These are phyloP conservation scores for Coniochaeta prunicola DNA, from an alignment of 2,329 filamentous ascomycete species.

Conservation along the genomic window DNA sequence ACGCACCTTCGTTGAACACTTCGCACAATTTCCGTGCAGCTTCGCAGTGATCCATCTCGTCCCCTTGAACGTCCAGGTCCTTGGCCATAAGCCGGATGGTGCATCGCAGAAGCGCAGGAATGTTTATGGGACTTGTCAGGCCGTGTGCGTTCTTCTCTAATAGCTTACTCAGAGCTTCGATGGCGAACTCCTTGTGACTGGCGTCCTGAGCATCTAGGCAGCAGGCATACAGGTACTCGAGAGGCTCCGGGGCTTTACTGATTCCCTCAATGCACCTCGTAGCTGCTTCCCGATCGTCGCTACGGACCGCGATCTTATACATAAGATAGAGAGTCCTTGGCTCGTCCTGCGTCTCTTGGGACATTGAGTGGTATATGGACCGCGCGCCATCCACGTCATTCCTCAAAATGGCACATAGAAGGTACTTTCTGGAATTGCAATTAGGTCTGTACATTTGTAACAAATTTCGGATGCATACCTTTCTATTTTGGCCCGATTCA, in stretches of 20 bases:
- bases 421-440: slow-evolving; percentile 52
- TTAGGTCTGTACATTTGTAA: slow-evolving; percentile 9
- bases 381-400: slow-evolving; percentile 47
- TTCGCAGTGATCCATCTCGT: slow-evolving; percentile 12
- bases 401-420: slow-evolving; percentile 59
- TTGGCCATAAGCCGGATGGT: slow-evolving; percentile 42
- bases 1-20: slow-evolving; percentile 36
- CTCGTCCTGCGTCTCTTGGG: slow-evolving; percentile 48
- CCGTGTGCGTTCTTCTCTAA: slow-evolving; percentile 46
- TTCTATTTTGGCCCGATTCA: slow-evolving; percentile 61
- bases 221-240: slow-evolving; percentile 70
- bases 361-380: slow-evolving; percentile 51
- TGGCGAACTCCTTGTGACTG: slow-evolving; percentile 53
- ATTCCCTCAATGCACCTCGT: slow-evolving; percentile 56
- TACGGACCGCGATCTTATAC: slow-evolving; percentile 63
- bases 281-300: slow-evolving; percentile 50
- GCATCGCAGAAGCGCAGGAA: slow-evolving; percentile 59
- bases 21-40: slow-evolving; percentile 43
- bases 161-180: slow-evolving; percentile 52
- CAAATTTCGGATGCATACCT: slow-evolving; percentile 36
- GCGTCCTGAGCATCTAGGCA: slow-evolving; percentile 65
- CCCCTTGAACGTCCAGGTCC: slow-evolving; percentile 25
- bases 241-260: slow-evolving; percentile 42
- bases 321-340: slow-evolving; percentile 65
- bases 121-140: slow-evolving; percentile 41